Conservation (phyloP, 1,284 basidiomycete species). For the Exsudoporus floridanus region DNA sequence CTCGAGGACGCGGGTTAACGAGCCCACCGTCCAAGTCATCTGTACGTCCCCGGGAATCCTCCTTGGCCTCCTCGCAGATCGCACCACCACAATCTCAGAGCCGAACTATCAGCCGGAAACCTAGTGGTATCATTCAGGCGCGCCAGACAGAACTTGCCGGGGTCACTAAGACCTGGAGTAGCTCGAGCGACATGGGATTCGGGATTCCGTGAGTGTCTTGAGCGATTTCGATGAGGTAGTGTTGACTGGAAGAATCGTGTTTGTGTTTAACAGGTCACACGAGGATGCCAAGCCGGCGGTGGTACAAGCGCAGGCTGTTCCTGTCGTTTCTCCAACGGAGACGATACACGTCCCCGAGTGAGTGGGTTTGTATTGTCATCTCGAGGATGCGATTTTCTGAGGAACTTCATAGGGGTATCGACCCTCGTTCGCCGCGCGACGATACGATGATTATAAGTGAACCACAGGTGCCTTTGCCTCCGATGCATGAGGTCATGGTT, state of each 20-base stretch:
- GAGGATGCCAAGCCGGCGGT: slow-evolving; percentile 35
- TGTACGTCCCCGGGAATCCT: slow-evolving; percentile 27
- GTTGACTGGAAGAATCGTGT: background rate
- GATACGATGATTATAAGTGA: slow-evolving; percentile 27
- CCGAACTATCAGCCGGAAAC: slow-evolving; percentile 23
- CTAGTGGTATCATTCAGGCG: slow-evolving; percentile 24
- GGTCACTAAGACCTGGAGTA: slow-evolving; percentile 35
- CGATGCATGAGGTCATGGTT: slow-evolving; percentile 39
- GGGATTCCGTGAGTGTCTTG: slow-evolving; percentile 21
- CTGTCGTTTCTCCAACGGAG: slow-evolving; percentile 27
- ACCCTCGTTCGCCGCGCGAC: slow-evolving; percentile 38
- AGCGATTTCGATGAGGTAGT: background rate
- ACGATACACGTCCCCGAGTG: slow-evolving; percentile 31
- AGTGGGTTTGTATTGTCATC: slow-evolving; percentile 11
- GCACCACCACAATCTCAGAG: slow-evolving; percentile 18
- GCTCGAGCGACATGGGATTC: slow-evolving; percentile 27
- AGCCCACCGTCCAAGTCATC: slow-evolving; percentile 27
- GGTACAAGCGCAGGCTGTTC: slow-evolving; percentile 9
- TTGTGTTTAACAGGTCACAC: slow-evolving; percentile 23
- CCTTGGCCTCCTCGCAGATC: slow-evolving; percentile 27
- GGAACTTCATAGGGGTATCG: slow-evolving; percentile 20
- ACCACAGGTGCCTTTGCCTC: slow-evolving; percentile 39
- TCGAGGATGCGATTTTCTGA: slow-evolving; percentile 1
- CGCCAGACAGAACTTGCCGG: slow-evolving; percentile 35
- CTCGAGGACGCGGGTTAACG: slow-evolving; percentile 17